Evolutionary conservation across 2,329 filamentous ascomycete species (phyloP).

Genomic region (Aspergillus transmontanensis): DNA sequence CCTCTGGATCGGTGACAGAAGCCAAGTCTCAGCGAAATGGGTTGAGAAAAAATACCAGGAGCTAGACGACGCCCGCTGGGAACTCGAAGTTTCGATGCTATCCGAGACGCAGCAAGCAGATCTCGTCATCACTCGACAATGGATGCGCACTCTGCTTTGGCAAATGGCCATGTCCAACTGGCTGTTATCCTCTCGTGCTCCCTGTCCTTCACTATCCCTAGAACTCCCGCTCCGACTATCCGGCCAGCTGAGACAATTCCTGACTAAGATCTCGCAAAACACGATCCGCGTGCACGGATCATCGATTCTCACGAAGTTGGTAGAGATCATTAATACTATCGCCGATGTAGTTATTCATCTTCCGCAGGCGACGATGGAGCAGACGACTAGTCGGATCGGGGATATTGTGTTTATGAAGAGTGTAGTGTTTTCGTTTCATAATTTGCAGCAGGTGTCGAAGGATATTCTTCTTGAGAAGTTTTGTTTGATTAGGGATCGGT

Average conservation of each 20-base stretch:
- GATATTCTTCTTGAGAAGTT: constrained; percentile 49
- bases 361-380: constrained; percentile 49
- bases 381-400: constrained; percentile 52
- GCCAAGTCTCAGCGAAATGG: constrained; percentile 43
- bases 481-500: constrained; percentile 31
- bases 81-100: constrained; percentile 41
- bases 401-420: constrained; percentile 57
- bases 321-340: constrained; percentile 63
- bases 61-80: constrained; percentile 43
- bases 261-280: constrained; percentile 45
- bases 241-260: constrained; percentile 45
- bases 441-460: constrained; percentile 50
- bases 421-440: constrained; percentile 54
- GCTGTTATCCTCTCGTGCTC: constrained; percentile 42
- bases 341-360: constrained; percentile 60
- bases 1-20: constrained; percentile 47
- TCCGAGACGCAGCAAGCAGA: constrained; percentile 52
- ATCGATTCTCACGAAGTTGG: constrained; percentile 61
- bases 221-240: constrained; percentile 50
- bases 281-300: constrained; percentile 59
- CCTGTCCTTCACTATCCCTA: constrained; percentile 39
- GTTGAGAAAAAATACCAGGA: constrained; percentile 50
- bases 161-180: constrained; percentile 54
- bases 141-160: constrained; percentile 53
- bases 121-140: constrained; percentile 53